Conservation (phyloP, 208 protist genomes). For the Leishmania tropica region DNA sequence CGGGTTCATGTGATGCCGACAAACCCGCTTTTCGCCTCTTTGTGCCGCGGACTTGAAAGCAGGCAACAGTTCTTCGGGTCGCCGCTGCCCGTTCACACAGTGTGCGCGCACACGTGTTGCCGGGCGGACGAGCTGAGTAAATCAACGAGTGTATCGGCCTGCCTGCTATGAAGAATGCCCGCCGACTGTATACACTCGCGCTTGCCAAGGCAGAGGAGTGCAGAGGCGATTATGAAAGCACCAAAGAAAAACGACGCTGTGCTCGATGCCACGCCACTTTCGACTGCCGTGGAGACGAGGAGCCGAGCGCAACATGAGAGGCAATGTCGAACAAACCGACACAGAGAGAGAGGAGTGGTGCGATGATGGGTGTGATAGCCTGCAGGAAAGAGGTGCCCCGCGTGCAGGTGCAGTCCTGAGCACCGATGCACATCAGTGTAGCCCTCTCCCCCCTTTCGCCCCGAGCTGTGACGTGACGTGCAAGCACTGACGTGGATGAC, state of each 20-base stretch:
- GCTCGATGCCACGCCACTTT: neutral
- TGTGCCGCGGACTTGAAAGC: neutral
- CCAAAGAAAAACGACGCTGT: neutral
- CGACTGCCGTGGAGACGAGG: neutral
- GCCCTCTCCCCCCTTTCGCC: neutral
- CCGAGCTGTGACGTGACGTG: neutral
- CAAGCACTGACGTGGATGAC: neutral
- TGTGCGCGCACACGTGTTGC: neutral
- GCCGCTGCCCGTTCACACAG: neutral
- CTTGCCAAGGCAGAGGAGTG: neutral
- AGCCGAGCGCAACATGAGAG: neutral
- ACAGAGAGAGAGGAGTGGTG: neutral
- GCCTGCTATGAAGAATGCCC: neutral
- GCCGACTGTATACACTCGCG: neutral
- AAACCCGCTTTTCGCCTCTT: neutral
- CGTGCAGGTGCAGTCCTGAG: neutral
- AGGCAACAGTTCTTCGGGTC: neutral
- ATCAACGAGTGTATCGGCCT: neutral
- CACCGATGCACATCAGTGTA: neutral
- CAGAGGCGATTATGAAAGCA: neutral
- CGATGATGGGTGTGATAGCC: neutral
- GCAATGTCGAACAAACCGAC: neutral
- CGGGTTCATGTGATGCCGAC: conserved; percentile 1
- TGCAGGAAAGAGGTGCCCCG: neutral
- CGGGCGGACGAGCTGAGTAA: neutral